Evolutionary conservation across 83 land plant genomes (phyloP), one percentile per base, ranked within the genome.

Genomic region (Diphasiastrum complanatum): DNA sequence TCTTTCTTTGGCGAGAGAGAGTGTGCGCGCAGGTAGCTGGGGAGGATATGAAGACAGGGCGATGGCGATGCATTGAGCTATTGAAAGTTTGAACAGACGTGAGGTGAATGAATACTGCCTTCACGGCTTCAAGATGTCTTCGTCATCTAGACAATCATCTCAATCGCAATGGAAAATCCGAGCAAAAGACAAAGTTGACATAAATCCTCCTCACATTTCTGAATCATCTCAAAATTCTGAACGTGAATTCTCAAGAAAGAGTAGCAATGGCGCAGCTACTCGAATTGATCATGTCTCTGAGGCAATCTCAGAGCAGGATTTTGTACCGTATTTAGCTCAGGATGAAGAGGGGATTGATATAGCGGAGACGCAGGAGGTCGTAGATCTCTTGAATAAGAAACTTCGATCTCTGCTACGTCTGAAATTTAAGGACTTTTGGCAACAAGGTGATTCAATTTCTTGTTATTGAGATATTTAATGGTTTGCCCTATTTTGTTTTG

Each of bases 321-420:
- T 90, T 73, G 78, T 87, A 35, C 75, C 69, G 33, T 92, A 88
- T 72, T 74, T 92, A 76, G 91, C 97, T 0, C 96, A 85, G 20
- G 99, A 93, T 61, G 95, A 92, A n/a, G 95, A 87, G 1, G 99
- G 82, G 0, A 47, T 92, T 58, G 91, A 93, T 75, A 74, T 84
- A 14, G 71, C 73, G 11, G 91, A 83, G 68, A 76, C 92, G 3
- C 99, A 85, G 71, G 38, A 75, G 23, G 89, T 85, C 5, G 84
- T 77, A 4, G 89, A 93, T 75, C 60, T 81, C 38, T 46, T 89
- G 45, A 93, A 89, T 58, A 58, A 79, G 12, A 79, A 86, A 73
- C 75, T 93, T 53, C 67, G 79, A 20, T 30, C 71, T 5, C 56
- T 93, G 51, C 75, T 93, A 30, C 77, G 66, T 50, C 32, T 83